Evolutionary conservation across 768 basidiomycete species (phyloP), one percentile per base, ranked within the genome.

Genomic region (Botryobasidium botryosum): DNA sequence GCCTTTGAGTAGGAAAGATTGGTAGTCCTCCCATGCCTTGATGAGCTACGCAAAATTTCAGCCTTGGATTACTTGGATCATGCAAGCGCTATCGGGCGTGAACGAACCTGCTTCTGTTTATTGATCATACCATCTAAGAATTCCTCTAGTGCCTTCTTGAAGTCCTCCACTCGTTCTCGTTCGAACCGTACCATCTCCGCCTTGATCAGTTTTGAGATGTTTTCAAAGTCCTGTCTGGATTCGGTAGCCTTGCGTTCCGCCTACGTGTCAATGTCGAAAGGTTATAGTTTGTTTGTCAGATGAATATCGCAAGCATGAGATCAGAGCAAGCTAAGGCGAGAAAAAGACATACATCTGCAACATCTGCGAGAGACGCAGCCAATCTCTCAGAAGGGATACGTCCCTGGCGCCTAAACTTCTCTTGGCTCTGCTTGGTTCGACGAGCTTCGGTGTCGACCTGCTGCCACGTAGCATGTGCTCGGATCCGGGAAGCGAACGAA

Each of bases 91-190:
- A 18, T 21, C 37, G 12, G 21, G 25, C 23, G 31, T 35, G 28
- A 24, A 36, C 54, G 45, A 26, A 78, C 78, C 68, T 81, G 74
- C 58, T 79, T 85, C 64, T 99, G 91, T 43, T 77, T 68, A 3
- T 68, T 60, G 40, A 91, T 79, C 80, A 92, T 83, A 4, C 80
- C 84, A 35, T 88, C 81, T 44, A 96, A 63, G 60, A 87, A 90
- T 3, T 69, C 69, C 59, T 86, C 81, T 51, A 99, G 59, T 2
- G 79, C 70, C 35, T 71, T 67, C 61, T 90, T 91, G 61, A 97
- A 94, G 58, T 97, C 92, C 39, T 86, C 82, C 21, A 97, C 71
- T 35, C 91, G 74, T 61, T 94, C 92, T 56, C 77, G 74, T 62
- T 99, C 92, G 56, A 97, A 96, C 35, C 92, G 68, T 4, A 75